Evolutionary conservation across 306 rosid genomes (phyloP).

Genomic region (Cyclanthera cordifolia): DNA sequence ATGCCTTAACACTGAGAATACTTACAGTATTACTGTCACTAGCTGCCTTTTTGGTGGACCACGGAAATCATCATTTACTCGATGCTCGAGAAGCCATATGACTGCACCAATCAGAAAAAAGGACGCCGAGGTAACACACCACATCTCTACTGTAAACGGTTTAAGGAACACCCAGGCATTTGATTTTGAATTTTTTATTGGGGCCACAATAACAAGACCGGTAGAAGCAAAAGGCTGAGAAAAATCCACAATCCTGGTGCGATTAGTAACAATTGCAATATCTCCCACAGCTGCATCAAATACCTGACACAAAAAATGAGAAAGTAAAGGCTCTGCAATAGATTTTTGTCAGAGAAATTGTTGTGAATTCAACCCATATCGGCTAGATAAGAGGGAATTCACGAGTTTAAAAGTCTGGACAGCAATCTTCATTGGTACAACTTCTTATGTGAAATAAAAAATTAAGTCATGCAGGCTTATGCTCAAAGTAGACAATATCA

Average conservation of each 20-base stretch:
- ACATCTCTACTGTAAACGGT: constrained; percentile 82
- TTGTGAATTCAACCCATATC: too few relatives aligned
- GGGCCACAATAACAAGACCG: constrained; percentile 86
- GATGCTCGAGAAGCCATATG: constrained; percentile 91
- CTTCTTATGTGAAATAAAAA: too few relatives aligned
- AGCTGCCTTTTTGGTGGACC: constrained; percentile 87
- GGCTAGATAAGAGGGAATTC: too few relatives aligned
- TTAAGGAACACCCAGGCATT: constrained; percentile 83
- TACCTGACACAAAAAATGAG: constrained; percentile 30
- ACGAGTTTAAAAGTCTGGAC: too few relatives aligned
- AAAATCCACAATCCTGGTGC: constrained; percentile 70
- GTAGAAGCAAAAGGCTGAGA: constrained; percentile 85
- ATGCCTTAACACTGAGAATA: constrained; percentile 9
- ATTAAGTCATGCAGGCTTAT: too few relatives aligned
- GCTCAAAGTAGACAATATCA: too few relatives aligned
- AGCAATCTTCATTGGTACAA: too few relatives aligned
- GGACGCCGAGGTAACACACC: constrained; percentile 65
- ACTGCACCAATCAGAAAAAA: constrained; percentile 65
- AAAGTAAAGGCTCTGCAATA: not conserved
- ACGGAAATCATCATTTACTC: constrained; percentile 75
- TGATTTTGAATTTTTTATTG: constrained; percentile 38
- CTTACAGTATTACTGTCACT: constrained; percentile 64
- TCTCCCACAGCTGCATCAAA: constrained; percentile 93
- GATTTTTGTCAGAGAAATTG: not conserved
- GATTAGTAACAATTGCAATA: constrained; percentile 78